phyloP scores from a whole-genome alignment of 1,284 basidiomycete species.

The Tilletia caries region DNA sequence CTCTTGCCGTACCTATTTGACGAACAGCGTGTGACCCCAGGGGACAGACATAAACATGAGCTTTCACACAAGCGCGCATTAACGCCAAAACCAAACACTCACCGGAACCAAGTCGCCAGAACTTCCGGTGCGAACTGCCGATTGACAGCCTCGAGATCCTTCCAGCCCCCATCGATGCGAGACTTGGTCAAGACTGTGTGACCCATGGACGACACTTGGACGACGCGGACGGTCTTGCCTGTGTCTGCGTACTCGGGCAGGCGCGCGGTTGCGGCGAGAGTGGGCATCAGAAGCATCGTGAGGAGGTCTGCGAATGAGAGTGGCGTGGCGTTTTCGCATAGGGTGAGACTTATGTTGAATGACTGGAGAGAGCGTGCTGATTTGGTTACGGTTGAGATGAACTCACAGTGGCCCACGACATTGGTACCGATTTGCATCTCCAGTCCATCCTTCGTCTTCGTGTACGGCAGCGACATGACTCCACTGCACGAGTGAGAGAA shows the following conservation, averaged over 20 bases:
- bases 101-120: constrained; percentile 27
- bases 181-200: constrained; percentile 15
- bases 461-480: constrained; percentile 29
- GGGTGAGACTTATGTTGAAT: no score
- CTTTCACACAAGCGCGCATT: not conserved
- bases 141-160: constrained; percentile 31
- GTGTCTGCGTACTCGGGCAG: constrained; percentile 32
- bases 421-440: constrained; percentile 45
- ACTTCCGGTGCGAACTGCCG: constrained; percentile 31
- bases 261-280: constrained; percentile 30
- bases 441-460: constrained; percentile 35
- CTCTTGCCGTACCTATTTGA: constrained; percentile 27
- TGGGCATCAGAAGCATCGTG: constrained; percentile 13
- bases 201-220: constrained; percentile 34
- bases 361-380: no score
- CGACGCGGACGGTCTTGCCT: constrained; percentile 26
- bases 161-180: constrained; percentile 26
- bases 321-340: no score
- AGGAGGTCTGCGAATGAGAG: not conserved
- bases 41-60: not conserved
- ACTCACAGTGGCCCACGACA: constrained; percentile 35
- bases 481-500: no score
- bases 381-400: not conserved
- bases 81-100: not conserved
- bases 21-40: not conserved